A percentile compares a stretch with the other conserved stretches of the same genome.
These are phyloP conservation scores for Scortechinia acanthostroma DNA, from an alignment of 2,329 filamentous ascomycete genomes.

Conservation along the genomic window DNA sequence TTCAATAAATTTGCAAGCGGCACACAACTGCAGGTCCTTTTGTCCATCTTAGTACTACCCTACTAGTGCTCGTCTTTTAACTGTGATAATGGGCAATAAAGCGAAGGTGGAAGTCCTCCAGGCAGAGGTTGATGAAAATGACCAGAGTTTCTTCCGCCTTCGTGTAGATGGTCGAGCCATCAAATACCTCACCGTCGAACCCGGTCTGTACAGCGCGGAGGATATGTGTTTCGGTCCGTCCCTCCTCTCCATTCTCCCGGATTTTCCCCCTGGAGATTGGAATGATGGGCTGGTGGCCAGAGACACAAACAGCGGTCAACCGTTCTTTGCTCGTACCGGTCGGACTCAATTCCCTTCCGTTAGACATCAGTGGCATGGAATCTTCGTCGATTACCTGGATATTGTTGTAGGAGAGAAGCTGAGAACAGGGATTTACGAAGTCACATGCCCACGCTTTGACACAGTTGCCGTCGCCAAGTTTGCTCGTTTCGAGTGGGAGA, in stretches of 20 bases:
- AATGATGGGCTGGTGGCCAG: slow-evolving; percentile 14
- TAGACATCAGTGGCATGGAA: slow-evolving; percentile 12
- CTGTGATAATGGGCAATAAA: slow-evolving; percentile 1
- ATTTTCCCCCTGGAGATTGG: slow-evolving; percentile 18
- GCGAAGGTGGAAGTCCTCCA: slow-evolving; percentile 13
- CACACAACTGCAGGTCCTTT: no score
- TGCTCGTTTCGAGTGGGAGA: slow-evolving; percentile 25
- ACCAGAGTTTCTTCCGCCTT: slow-evolving; percentile 16
- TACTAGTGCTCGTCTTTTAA: slow-evolving; percentile 3
- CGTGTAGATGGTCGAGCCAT: slow-evolving; percentile 10
- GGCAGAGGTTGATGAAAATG: slow-evolving; percentile 14
- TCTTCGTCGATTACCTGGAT: slow-evolving; percentile 11
- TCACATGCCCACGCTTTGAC: slow-evolving; percentile 7
- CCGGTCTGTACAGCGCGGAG: slow-evolving; percentile 12
- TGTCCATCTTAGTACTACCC: no score
- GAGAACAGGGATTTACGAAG: slow-evolving; percentile 14
- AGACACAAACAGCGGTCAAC: slow-evolving; percentile 7
- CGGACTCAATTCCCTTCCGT: slow-evolving; percentile 11
- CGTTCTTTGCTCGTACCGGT: slow-evolving; percentile 10
- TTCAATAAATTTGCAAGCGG: no score
- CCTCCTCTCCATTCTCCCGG: slow-evolving; percentile 11
- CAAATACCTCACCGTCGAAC: slow-evolving; percentile 17
- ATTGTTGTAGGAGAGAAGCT: slow-evolving; percentile 10
- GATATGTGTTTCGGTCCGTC: slow-evolving; percentile 19
- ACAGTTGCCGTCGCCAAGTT: slow-evolving; percentile 20